Evolutionary conservation across 2,329 filamentous ascomycete species (phyloP).

Genomic region (Colletotrichum sp.): DNA sequence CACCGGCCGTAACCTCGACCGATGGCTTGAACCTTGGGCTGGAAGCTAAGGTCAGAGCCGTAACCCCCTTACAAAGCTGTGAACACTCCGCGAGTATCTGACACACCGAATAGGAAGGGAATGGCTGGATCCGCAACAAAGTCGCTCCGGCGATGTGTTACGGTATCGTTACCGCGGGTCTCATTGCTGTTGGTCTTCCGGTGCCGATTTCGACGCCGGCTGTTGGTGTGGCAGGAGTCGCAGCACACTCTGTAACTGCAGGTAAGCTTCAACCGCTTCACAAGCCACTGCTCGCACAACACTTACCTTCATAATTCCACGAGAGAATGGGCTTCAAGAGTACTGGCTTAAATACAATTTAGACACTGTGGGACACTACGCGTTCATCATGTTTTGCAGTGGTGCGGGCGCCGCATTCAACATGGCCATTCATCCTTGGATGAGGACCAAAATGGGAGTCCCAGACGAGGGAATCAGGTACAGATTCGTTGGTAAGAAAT

Average conservation of each 20-base stretch:
- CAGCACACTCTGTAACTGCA: background rate
- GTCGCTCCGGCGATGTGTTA: background rate
- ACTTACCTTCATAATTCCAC: background rate
- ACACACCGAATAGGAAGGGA: background rate
- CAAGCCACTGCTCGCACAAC: background rate
- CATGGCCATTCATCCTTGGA: background rate
- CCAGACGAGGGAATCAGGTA: background rate
- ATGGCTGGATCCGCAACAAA: background rate
- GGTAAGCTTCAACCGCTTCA: background rate
- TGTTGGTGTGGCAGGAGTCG: background rate
- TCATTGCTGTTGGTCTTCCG: background rate
- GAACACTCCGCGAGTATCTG: background rate
- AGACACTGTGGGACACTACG: background rate
- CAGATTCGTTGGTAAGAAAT: background rate
- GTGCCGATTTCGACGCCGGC: background rate
- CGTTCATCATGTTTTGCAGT: background rate
- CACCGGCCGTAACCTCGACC: rapidly evolving
- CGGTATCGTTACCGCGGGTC: background rate
- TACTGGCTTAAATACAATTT: rapidly evolving
- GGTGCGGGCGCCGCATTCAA: background rate
- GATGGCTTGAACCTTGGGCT: background rate
- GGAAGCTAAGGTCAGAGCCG: background rate
- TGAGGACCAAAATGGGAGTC: rapidly evolving
- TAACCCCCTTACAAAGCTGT: background rate
- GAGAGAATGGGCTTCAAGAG: rapidly evolving